Base-by-base conservation (phyloP, 1,284 basidiomycete species). In the Irpex sp. region DNA sequence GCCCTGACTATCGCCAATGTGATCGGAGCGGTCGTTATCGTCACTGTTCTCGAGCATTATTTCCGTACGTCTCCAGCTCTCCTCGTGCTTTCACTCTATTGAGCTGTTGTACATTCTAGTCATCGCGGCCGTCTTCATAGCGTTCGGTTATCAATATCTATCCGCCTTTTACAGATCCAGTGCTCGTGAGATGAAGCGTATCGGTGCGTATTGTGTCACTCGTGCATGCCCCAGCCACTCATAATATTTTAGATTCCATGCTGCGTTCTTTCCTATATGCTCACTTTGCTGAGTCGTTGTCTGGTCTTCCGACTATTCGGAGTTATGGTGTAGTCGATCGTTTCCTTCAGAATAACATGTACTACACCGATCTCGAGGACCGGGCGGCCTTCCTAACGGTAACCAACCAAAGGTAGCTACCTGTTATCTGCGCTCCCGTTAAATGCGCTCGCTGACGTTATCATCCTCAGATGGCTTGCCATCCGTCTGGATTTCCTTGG, bases 201-300 rank as follows among this genome's bases (percentile, higher is more conserved):
- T 90, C 31, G 87, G 87, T 81, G 64, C 60, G 70, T 68, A 39
- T 36, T 19, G 8, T 19, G 13, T 15, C 2, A 8, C 21, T 54
- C 54, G 67, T 75, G 71, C 60, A 66, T 63, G 31, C 33, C 71
- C 72, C 67, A 47, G 60, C 37, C 57, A 9, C 1, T 46, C 6
- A 56, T 9, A 13, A 31, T n/a, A 6, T 31, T 17, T 58, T 70
- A 81, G 88, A 90, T 68, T 79, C 85, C 0, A 85, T 89, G 76
- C 78, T 90, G 11, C 85, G 89, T 49, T 88, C 86, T 0, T 73
- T 88, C 26, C 79, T 94, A 13, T 94, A 94, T 71, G 83, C 89
- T 1, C 93, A 94, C 76, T 90, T 94, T 69, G 86, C 88, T 0
- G 93, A 95, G 75, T 90, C 90, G 0, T 77, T 95, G 1, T 86